Base-by-base conservation (phyloP, 768 basidiomycete species). In the Tephrocybe sp. region DNA sequence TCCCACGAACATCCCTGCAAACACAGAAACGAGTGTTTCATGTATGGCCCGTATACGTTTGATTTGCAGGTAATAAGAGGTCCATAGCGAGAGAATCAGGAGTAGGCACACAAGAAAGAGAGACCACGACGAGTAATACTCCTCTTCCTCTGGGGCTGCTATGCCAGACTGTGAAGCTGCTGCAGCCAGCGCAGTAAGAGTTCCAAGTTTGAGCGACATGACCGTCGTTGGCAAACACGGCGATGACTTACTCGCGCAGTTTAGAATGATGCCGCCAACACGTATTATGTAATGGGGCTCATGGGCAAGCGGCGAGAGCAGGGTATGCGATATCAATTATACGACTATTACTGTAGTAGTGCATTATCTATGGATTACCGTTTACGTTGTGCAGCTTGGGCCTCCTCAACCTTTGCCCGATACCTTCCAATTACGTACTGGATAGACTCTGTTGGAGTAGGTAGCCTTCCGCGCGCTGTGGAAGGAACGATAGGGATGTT, bases 21-120 rank as follows among this genome's bases (percentile, higher is more conserved):
- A 84, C 57, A 98, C 93, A 17, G 95, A 89, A 16, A 99, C 90
- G 26, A 98, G 76, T 0, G 97, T 99, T 71, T 99, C 97, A 61
- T 99, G 94, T 11, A 99, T 82, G 14, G 92, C 89, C 49, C 94
- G 84, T 72, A 99, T 99, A 44, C 89, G 80, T 67, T 95, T 93
- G 63, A 98, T 92, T 76, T 98, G 95, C 4, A 99, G 84, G 64
- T 98, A 98, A 73, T 99, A 99, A 22, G 92, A 94, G 17, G 93
- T 97, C 82, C 87, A 92, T 51, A 99, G 81, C 7, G 96, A 97
- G 56, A 97, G 75, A 48, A 98, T 89, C 54, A 99, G 87, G 31
- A 99, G 84, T 55, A 92, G 68, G 74, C 92, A 92, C 60, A 93
- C 92, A 47, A 94, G 86, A 68, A 93, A 91, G 17, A 94, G 81